Base-by-base conservation (phyloP, 2,329 filamentous ascomycete species). In the Diplodia intermedia region DNA sequence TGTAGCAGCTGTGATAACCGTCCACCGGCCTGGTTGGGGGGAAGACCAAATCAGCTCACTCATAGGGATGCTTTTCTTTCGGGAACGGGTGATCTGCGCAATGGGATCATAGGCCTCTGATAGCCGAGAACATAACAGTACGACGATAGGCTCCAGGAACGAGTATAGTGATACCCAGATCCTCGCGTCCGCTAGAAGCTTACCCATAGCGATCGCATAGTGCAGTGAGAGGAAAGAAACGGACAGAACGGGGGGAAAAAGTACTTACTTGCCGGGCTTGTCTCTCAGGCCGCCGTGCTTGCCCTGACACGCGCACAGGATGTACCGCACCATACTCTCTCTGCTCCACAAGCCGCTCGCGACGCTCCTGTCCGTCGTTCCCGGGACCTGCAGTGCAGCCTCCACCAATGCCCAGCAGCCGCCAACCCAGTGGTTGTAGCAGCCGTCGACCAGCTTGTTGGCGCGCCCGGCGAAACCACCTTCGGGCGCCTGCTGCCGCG, bases 371-470 rank as follows among this genome's bases (percentile, higher is more conserved):
- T 50, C 55, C 18, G 26, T 18, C 5, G 40, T 72, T 65, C 53
- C 78, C 79, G 67, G 82, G 33, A 86, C 87, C 72, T 86, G 86
- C 68, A 95, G 81, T 66, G 90, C 90, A 68, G 92, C 92, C 82
- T 97, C 91, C 72, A 98, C 84, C 71, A 99, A 81, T 55, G 94
- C 90, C 92, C 94, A 99, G 82, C 94, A 98, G 66, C 91, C 91
- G 66, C 95, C 95, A 40, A 97, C 91, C 95, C 95, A 99, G 80
- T 97, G 94, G 77, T 92, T 97, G 82, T 99, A 99, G 82, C 95
- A 99, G 55, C 94, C 95, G 79, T 99, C 95, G 38, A 98, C 95
- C 38, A 99, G 86, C 82, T 99, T 99, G 84, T 98, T 98, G 33
- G 94, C 97, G 73, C 95, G 90, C 70, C 95, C 95, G 50, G 92